Percentiles rank a stretch among this genome's conserved stretches.
Conservation (phyloP, 257 asterid genomes). For the Osmanthus fragrans region DNA sequence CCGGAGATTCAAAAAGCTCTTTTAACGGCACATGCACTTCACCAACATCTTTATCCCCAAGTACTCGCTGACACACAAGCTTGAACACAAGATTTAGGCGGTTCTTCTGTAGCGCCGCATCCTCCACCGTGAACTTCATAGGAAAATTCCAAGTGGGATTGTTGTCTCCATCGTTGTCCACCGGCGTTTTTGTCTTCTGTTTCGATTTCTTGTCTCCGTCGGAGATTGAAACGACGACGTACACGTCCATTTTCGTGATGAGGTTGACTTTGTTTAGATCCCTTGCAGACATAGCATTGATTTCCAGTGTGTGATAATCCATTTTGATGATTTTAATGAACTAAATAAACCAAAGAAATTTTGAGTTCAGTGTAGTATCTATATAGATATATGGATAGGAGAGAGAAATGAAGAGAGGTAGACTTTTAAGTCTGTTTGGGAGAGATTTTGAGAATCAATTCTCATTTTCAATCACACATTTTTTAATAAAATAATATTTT, state of each 20-base stretch:
- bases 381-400: no score
- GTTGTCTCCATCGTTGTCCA: conserved; percentile 45
- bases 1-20: conserved; percentile 58
- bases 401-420: no score
- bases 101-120: conserved; percentile 54
- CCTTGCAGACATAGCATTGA: conserved; percentile 53
- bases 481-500: no score
- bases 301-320: conserved; percentile 53
- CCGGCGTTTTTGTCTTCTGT: conserved; percentile 57
- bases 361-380: neutral
- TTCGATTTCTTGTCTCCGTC: conserved; percentile 41
- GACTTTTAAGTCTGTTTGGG: no score
- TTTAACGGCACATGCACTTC: conserved; percentile 62
- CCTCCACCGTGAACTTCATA: conserved; percentile 64
- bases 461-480: no score
- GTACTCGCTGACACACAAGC: conserved; percentile 52
- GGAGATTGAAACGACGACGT: conserved; percentile 58
- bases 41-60: conserved; percentile 70
- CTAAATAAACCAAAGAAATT: neutral
- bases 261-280: conserved; percentile 62
- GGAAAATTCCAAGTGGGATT: conserved; percentile 70
- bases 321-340: conserved; percentile 24
- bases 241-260: conserved; percentile 59
- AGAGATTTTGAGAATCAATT: no score
- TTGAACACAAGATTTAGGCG: conserved; percentile 53